Conservation (phyloP, 176 grass and related monocot species). For the Triticum aestivum region IWGSC_CS_RefSeq_v2.1 NC_057811.1:465163991-465164490, state of each 20-base stretch:
- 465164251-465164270: neutral
- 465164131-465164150: neutral
- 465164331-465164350: neutral
- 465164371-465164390: slow-evolving; percentile 42
- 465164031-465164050: too few species aligned
- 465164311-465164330: neutral
- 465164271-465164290: neutral
- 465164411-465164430: neutral
- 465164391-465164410: neutral
- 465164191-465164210: slow-evolving; percentile 1
- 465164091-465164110: too few species aligned
- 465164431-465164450: slow-evolving; percentile 25
- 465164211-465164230: neutral
- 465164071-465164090: too few species aligned
- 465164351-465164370: slow-evolving; percentile 21
- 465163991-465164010: neutral
- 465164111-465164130: neutral
- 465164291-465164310: neutral
- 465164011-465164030: too few species aligned
- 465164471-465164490: neutral
- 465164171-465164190: neutral
- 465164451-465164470: slow-evolving; percentile 11
- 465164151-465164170: neutral
- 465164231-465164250: neutral
- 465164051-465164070: too few species aligned